A percentile compares a stretch with the other conserved stretches of the same genome.
Conservation (phyloP, 2,329 filamentous ascomycete genomes). For the Xylariales sp. region DNA sequence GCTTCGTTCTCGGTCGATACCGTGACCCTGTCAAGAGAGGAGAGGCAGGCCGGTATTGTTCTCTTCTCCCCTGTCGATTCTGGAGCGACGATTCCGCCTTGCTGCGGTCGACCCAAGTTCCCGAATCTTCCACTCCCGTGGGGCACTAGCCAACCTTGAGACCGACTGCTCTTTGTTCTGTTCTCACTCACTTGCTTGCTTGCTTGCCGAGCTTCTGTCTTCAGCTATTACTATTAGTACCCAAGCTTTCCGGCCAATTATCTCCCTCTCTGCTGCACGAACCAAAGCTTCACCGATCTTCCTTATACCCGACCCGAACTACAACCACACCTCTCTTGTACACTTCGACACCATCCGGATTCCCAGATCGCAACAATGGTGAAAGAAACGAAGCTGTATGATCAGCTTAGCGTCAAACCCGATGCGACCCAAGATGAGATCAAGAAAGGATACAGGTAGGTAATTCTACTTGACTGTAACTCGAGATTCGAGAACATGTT, state of each 20-base stretch:
- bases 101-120: too few relatives aligned
- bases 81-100: too few relatives aligned
- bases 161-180: background rate
- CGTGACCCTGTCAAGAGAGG: too few relatives aligned
- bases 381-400: constrained; percentile 93
- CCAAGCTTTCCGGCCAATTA: background rate
- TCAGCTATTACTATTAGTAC: background rate
- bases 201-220: background rate
- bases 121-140: constrained; percentile 13
- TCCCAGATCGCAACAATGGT: constrained; percentile 60
- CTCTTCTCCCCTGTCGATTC: too few relatives aligned
- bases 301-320: background rate
- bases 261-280: background rate
- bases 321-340: background rate
- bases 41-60: too few relatives aligned
- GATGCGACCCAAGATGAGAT: constrained; percentile 87
- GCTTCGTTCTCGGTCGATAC: too few relatives aligned
- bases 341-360: background rate
- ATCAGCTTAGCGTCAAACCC: constrained; percentile 73
- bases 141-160: constrained; percentile 1
- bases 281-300: background rate
- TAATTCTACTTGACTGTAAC: constrained; percentile 6
- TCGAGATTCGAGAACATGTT: too few relatives aligned
- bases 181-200: background rate
- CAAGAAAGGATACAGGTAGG: constrained; percentile 89